Conservation (phyloP, 768 basidiomycete species). For the Leccinellum luteum region DNA sequence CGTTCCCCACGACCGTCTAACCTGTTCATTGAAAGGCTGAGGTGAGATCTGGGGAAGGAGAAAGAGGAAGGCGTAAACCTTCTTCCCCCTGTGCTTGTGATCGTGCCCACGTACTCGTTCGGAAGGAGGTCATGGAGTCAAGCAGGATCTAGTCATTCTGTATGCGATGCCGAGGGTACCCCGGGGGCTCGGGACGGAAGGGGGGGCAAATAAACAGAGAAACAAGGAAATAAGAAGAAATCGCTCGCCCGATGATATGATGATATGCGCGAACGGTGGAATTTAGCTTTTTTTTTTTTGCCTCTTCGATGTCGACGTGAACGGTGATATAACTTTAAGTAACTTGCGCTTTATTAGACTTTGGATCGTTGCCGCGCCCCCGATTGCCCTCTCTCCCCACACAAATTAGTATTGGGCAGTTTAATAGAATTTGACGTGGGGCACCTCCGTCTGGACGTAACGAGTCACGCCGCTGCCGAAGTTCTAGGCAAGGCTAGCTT, state of each 20-base stretch:
- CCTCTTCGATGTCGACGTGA: not conserved
- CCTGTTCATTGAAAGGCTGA: not conserved
- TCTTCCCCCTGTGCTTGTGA: not conserved
- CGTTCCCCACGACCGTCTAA: not conserved
- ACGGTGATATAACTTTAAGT: not conserved
- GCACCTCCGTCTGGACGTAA: constrained; percentile 57
- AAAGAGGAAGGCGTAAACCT: not conserved
- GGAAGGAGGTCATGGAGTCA: not conserved
- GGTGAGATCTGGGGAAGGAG: not conserved
- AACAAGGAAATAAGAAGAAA: not conserved
- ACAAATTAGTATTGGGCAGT: constrained; percentile 14
- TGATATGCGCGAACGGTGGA: not conserved
- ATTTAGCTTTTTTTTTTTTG: not conserved
- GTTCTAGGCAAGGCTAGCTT: constrained; percentile 20
- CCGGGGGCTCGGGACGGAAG: not conserved
- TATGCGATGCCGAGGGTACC: not conserved
- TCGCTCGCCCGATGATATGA: too few species aligned
- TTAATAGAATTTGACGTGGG: constrained; percentile 62
- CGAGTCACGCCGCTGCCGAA: constrained; percentile 46
- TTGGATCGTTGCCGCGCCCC: not conserved
- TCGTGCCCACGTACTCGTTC: not conserved
- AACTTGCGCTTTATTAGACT: not conserved
- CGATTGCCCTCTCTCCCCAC: not conserved
- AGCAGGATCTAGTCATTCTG: not conserved
- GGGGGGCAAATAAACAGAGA: not conserved